These are phyloP conservation scores for Aspergillus sclerotiicarbonarius DNA, from an alignment of 495 filamentous ascomycete genomes.

Conservation along the genomic window DNA sequence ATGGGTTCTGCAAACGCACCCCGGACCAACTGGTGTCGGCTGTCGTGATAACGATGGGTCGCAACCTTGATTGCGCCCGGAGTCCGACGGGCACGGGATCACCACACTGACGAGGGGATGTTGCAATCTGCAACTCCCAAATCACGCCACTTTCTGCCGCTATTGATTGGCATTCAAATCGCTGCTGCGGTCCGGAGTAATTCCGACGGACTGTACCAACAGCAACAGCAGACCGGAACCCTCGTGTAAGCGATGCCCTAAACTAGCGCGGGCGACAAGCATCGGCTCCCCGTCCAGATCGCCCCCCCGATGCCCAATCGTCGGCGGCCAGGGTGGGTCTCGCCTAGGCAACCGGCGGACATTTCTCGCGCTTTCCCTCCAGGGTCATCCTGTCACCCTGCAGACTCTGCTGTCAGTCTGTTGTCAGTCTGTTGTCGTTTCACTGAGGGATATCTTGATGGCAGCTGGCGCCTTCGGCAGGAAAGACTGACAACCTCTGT, in stretches of 20 bases:
- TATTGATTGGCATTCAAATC: background rate
- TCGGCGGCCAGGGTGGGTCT: too few relatives aligned
- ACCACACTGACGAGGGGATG: background rate
- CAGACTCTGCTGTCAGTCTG: too few relatives aligned
- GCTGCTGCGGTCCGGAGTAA: background rate
- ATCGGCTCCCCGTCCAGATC: background rate
- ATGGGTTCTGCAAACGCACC: background rate
- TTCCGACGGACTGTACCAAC: background rate
- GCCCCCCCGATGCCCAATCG: background rate
- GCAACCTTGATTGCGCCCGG: background rate
- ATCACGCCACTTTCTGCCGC: background rate
- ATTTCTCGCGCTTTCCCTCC: too few relatives aligned
- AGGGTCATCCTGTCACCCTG: too few relatives aligned
- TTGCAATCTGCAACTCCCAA: background rate
- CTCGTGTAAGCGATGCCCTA: background rate
- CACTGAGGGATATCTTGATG: too few relatives aligned
- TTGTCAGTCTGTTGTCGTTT: too few relatives aligned
- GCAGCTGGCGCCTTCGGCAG: too few relatives aligned
- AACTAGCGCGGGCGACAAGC: background rate
- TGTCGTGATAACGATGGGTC: background rate
- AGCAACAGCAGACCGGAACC: background rate
- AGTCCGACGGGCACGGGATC: background rate
- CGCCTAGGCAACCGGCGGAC: too few relatives aligned
- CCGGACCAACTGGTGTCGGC: background rate
- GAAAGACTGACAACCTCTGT: too few relatives aligned